Conservation (phyloP, 2,329 filamentous ascomycete species). For the Fusarium subtropicale region DNA sequence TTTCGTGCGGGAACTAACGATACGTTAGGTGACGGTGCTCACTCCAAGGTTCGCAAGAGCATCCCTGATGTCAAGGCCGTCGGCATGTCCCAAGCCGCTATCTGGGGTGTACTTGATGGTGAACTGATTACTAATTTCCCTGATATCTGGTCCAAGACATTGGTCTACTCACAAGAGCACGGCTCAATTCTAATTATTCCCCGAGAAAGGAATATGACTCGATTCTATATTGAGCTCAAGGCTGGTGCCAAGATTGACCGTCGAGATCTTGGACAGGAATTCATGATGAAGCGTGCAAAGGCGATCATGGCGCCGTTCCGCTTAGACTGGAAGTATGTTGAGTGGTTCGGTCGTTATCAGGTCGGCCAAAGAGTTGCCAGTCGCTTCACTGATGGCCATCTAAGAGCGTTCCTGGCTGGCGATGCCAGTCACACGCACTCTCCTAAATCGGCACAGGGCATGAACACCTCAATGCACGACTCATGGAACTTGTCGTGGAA, state of each 20-base stretch:
- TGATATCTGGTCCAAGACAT: constrained; percentile 79
- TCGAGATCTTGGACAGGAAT: constrained; percentile 66
- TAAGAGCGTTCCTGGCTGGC: constrained; percentile 74
- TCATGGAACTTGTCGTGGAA: constrained; percentile 70
- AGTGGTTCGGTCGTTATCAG: constrained; percentile 80
- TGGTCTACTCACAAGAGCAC: constrained; percentile 73
- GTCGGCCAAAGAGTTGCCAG: constrained; percentile 78
- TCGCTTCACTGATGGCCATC: constrained; percentile 71
- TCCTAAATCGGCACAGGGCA: constrained; percentile 76
- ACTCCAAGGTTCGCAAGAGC: constrained; percentile 75
- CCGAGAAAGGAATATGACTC: constrained; percentile 77
- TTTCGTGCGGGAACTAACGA: constrained; percentile 14
- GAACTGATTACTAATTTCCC: constrained; percentile 78
- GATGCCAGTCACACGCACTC: constrained; percentile 80
- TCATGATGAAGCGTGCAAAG: constrained; percentile 75
- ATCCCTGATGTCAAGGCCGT: constrained; percentile 69
- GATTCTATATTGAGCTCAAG: constrained; percentile 70
- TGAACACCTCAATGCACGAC: constrained; percentile 73
- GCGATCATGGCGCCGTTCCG: constrained; percentile 70
- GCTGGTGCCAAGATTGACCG: constrained; percentile 56
- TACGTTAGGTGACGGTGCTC: constrained; percentile 71
- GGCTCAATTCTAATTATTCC: constrained; percentile 81
- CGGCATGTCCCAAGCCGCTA: constrained; percentile 63
- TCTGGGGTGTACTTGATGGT: constrained; percentile 80
- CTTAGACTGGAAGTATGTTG: constrained; percentile 68